phyloP scores from a whole-genome alignment of 1,139 yeast genomes.

The Yamadazyma kanchanaburiensis region DNA sequence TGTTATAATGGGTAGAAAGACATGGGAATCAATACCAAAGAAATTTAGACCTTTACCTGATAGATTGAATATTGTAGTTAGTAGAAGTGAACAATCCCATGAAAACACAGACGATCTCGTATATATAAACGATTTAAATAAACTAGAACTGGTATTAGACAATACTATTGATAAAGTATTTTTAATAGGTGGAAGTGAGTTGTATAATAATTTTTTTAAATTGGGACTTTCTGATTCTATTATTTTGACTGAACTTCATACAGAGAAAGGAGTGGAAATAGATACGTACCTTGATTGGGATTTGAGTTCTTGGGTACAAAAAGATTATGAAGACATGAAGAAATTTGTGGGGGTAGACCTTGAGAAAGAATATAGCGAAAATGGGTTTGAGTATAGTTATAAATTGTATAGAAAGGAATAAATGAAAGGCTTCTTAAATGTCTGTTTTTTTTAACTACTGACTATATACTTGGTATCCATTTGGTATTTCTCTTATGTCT shows the following conservation, averaged over 20 bases:
- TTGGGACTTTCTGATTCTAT: conserved; percentile 50
- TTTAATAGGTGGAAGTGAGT: conserved; percentile 91
- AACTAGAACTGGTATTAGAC: conserved; percentile 43
- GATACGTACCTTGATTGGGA: conserved; percentile 59
- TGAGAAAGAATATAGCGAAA: conserved; percentile 38
- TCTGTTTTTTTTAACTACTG: no score
- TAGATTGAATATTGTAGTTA: conserved; percentile 72
- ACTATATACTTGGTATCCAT: conserved; percentile 1
- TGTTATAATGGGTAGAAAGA: conserved; percentile 93
- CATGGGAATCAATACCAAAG: conserved; percentile 91
- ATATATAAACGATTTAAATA: conserved; percentile 38
- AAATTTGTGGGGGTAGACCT: conserved; percentile 37
- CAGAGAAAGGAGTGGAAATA: conserved; percentile 42
- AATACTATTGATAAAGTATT: conserved; percentile 53
- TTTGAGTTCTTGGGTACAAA: conserved; percentile 33
- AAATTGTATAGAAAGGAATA: conserved; percentile 9
- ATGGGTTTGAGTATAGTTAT: conserved; percentile 48
- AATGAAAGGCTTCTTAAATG: no score
- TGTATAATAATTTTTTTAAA: conserved; percentile 58
- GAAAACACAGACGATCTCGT: conserved; percentile 16
- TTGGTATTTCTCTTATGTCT: no score
- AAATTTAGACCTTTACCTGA: conserved; percentile 80
- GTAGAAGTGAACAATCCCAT: conserved; percentile 37
- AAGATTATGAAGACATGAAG: conserved; percentile 30
- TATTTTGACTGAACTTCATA: conserved; percentile 69